Conservation (phyloP, 345 rosid genomes). For the Hibiscus mutabilis region DNA sequence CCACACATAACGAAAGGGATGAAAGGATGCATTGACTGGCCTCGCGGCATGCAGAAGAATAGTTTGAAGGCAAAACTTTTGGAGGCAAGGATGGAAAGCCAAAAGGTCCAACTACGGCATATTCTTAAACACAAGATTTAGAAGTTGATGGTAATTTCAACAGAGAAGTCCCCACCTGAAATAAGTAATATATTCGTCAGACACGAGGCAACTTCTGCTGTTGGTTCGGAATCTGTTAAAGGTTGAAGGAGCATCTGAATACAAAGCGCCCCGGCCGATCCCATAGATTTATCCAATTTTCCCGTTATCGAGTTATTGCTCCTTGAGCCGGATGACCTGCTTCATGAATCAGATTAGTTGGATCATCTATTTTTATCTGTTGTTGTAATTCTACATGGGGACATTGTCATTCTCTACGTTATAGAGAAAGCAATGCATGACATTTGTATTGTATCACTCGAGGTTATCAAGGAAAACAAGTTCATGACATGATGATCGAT, state of each 20-base stretch:
- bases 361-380: conserved; percentile 7
- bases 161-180: conserved; percentile 11
- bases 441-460: conserved; percentile 11
- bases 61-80: conserved; percentile 88
- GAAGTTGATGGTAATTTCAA: conserved; percentile 4
- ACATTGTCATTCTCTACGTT: conserved; percentile 2
- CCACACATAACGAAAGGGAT: conserved; percentile 65
- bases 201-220: conserved; percentile 4
- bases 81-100: conserved; percentile 82
- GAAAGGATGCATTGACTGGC: conserved; percentile 99
- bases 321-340: neutral
- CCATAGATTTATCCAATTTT: neutral
- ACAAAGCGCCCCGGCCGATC: neutral
- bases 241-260: conserved; percentile 11
- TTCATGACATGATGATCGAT: conserved; percentile 10
- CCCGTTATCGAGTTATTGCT: neutral
- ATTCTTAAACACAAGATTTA: conserved; percentile 81
- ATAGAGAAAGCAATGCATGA: conserved; percentile 9
- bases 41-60: conserved; percentile 65
- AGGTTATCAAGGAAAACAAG: conserved; percentile 13
- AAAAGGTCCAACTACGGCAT: conserved; percentile 76
- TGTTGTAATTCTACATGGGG: neutral
- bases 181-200: neutral
- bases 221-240: conserved; percentile 9
- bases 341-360: neutral